Base-by-base conservation (phyloP, 345 rosid genomes). In the Eucalyptus camaldulensis region DNA sequence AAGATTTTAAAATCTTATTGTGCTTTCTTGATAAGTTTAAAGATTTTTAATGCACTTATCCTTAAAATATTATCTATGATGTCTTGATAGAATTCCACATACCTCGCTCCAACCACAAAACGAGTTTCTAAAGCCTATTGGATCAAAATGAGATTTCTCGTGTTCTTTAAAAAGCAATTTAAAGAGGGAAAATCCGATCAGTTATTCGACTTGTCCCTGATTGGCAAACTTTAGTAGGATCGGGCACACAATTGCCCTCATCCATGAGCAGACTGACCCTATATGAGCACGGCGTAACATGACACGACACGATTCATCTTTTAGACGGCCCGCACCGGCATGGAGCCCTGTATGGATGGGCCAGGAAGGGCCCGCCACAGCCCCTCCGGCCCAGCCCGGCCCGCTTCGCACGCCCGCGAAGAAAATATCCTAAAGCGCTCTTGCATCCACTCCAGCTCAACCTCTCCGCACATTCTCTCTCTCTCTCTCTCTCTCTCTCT, bases 281-380 rank as follows among this genome's bases (percentile, higher is more conserved):
- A 40, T 5, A 3, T 1, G 8, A 37, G 44, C 24, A 33, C 4
- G 4, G 3, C 7, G n/a, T 4, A 2, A 2, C 15, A 33, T 2
- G 19, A 2, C 45, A 17, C 14, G 3, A 3, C 45, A 17, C 13
- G 25, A 37, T 33, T 10, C 2, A 1, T 33, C 6, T 17, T 37
- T 72, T 3, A 19, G 4, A 19, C 2, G 27, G 43, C 14, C 14
- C 5, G 13, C 37, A 8, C 22, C 12, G 13, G 37, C 4, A 3
- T 2, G 12, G 2, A 10, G 44, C 80, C 17, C 22, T 17, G 24
- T 33, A 3, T 17, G 44, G 80, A 69, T 69, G 80, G 80, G 80
- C 80, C 80, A 31, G 80, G 80, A 40, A 69, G 44, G 80, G 80
- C 80, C 80, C 80, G 43, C 13, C 43, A 33, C 44, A 17, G 24